These are phyloP conservation scores for Leccinum variicolor DNA, from an alignment of 768 basidiomycete species.

Conservation along the genomic window DNA sequence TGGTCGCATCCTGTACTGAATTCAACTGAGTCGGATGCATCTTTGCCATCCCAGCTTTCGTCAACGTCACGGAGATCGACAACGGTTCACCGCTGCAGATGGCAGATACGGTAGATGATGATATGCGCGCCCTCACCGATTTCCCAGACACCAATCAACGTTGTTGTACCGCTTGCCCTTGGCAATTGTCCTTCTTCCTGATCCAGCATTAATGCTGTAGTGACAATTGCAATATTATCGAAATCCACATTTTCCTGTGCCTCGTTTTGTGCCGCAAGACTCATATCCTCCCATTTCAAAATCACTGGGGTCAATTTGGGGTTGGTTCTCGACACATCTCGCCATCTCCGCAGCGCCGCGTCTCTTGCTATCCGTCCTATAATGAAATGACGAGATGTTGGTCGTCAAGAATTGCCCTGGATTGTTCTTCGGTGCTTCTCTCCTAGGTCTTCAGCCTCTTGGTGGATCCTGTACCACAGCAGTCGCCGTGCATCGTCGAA, in stretches of 20 bases:
- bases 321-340: slow-evolving; percentile 17
- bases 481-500: slow-evolving; percentile 16
- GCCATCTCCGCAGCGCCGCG: slow-evolving; percentile 26
- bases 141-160: background rate
- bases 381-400: slow-evolving; percentile 28
- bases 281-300: slow-evolving; percentile 11
- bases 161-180: background rate
- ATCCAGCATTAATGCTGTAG: slow-evolving; percentile 19
- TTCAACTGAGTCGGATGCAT: background rate
- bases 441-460: slow-evolving; percentile 18
- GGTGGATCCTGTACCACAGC: slow-evolving; percentile 28
- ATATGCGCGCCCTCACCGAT: background rate
- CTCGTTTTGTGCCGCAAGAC: background rate
- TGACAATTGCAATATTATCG: background rate
- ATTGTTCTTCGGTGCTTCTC: slow-evolving; percentile 22
- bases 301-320: slow-evolving; percentile 2
- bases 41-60: slow-evolving; percentile 3
- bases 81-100: background rate
- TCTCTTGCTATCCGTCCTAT: slow-evolving; percentile 7
- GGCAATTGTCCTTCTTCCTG: slow-evolving; percentile 1
- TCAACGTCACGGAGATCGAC: slow-evolving; percentile 6
- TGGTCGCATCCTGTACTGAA: background rate
- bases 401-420: slow-evolving; percentile 13
- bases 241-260: slow-evolving; percentile 15
- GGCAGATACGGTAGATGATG: background rate